Conservation (phyloP, 116 monocot genomes). For the Trichopus zeylanicus region DNA sequence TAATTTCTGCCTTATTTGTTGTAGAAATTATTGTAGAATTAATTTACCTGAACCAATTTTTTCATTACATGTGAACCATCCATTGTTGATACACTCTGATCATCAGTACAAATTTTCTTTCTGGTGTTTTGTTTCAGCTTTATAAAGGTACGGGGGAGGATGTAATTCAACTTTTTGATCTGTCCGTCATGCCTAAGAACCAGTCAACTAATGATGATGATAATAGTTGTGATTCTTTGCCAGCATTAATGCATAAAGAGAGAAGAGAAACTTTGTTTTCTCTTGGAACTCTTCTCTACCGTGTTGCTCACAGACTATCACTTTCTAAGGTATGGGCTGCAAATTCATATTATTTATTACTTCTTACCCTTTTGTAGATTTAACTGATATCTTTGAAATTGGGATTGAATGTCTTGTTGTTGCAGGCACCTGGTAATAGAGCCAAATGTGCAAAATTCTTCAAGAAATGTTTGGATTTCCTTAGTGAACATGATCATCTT, state of each 20-base stretch:
- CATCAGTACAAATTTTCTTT: no score
- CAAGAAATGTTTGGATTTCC: slow-evolving; percentile 83
- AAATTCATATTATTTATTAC: background rate
- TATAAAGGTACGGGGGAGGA: slow-evolving; percentile 89
- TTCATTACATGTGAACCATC: background rate
- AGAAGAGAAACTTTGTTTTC: slow-evolving; percentile 85
- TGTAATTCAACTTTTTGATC: slow-evolving; percentile 90
- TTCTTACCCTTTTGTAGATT: background rate
- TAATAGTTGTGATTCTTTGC: slow-evolving; percentile 33
- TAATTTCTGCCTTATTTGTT: background rate
- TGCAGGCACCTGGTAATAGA: slow-evolving; percentile 61
- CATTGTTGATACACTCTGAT: slow-evolving; percentile 7
- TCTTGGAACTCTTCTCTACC: slow-evolving; percentile 87
- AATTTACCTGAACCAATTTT: background rate
- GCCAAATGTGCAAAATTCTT: slow-evolving; percentile 80
- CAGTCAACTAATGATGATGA: slow-evolving; percentile 48
- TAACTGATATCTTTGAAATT: background rate
- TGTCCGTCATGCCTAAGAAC: slow-evolving; percentile 68
- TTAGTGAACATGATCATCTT: slow-evolving; percentile 77
- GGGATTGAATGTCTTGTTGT: background rate
- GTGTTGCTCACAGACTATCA: slow-evolving; percentile 88
- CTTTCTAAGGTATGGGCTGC: slow-evolving; percentile 63
- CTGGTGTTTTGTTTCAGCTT: no score
- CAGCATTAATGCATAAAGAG: slow-evolving; percentile 66
- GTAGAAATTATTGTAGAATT: background rate